Percentiles rank a stretch among this genome's conserved stretches.
phyloP scores from a whole-genome alignment of 805 yeast genomes.

The Metahyphopichia silvanorum region DNA sequence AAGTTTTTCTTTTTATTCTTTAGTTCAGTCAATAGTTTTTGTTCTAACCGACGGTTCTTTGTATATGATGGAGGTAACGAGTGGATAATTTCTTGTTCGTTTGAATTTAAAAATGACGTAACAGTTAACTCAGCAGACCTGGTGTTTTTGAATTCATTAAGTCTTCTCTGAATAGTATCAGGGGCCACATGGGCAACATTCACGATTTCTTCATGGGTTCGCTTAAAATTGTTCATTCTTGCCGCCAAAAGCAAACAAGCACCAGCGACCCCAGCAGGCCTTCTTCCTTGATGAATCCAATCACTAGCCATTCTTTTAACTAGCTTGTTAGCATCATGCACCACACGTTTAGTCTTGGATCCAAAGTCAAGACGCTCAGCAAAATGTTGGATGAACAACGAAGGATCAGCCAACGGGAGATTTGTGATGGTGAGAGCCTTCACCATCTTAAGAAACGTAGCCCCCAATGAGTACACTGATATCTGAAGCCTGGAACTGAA shows the following conservation, averaged over 20 bases:
- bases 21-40: constrained; percentile 32
- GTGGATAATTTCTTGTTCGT: constrained; percentile 24
- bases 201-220: constrained; percentile 91
- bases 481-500: constrained; percentile 87
- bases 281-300: constrained; percentile 94
- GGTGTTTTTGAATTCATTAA: constrained; percentile 83
- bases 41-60: constrained; percentile 55
- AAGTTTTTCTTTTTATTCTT: constrained; percentile 16
- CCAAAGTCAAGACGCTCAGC: constrained; percentile 85
- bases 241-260: constrained; percentile 93
- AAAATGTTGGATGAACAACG: constrained; percentile 89
- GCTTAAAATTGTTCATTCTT: constrained; percentile 90
- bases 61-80: constrained; percentile 83
- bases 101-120: constrained; percentile 61
- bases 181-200: constrained; percentile 95
- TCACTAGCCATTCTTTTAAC: constrained; percentile 91
- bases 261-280: constrained; percentile 99
- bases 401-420: constrained; percentile 90
- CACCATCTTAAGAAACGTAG: constrained; percentile 92
- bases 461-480: constrained; percentile 91
- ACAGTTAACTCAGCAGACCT: constrained; percentile 72
- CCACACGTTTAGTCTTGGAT: constrained; percentile 67
- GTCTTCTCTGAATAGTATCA: constrained; percentile 84
- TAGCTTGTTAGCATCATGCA: constrained; percentile 79
- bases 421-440: constrained; percentile 72